Base-by-base conservation (phyloP, 2,329 filamentous ascomycete species). In the Xylariaceae sp. region DNA sequence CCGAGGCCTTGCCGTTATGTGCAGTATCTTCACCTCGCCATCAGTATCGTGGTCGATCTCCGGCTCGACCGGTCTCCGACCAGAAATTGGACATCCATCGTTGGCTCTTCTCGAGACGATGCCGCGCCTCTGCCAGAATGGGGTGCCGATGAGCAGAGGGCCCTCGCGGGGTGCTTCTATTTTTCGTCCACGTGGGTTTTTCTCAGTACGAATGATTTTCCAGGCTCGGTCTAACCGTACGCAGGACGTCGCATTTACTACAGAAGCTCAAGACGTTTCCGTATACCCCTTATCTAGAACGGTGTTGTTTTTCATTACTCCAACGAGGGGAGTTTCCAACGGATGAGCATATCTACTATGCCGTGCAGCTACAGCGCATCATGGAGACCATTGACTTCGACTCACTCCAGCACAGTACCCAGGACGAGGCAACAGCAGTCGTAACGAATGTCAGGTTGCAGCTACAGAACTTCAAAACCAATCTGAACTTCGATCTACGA, bases 81-180 rank as follows among this genome's bases (percentile, higher is more conserved):
- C 15, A 29, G 8, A 7, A 37, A 9, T 15, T 37, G 37, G 42
- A 35, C 37, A 4, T 9, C 31, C 17, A 11, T 32, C 17, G 32
- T 37, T 9, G 33, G 15, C 22, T 26, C 22, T 26, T 11, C 22
- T 6, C 22, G 22, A 26, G 22, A 26, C 11, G 6, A 6, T 26
- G 22, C 22, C 22, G 22, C 22, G 22, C 22, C 11, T 26, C 22
- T 11, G 22, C 6, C 6, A 26, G 22, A 26, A 26, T 26, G 22
- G 22, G 22, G 22, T 26, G 22, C 22, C 22, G 69, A 70, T 18
- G 67, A 68, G 39, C 64, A 69, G 38, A 61, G 69, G 35, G 67
- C 68, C 2, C 58, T 68, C 11, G 62, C 65, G 3, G 69, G 67
- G 3, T 63, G 66, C 19, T 72, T 66, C 45, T 69, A 67, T 44